These are phyloP conservation scores for Nitzschia sp. DNA, from an alignment of 108 stramenopile species.

Conservation along the genomic window DNA sequence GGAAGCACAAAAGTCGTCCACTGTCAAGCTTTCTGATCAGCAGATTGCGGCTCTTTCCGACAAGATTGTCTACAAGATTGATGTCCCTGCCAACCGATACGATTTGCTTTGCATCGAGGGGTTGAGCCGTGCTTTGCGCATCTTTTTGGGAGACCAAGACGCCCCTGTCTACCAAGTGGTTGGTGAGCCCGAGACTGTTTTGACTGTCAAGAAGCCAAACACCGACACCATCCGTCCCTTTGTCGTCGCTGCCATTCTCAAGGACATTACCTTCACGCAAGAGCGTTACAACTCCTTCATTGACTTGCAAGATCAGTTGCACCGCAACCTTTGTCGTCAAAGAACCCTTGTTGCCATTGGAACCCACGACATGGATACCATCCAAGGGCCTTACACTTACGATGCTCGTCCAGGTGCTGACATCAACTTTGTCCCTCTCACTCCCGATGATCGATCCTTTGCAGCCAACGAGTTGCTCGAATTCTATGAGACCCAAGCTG, in stretches of 20 bases:
- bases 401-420: constrained; percentile 81
- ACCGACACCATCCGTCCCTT: constrained; percentile 92
- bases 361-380: constrained; percentile 95
- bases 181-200: constrained; percentile 30
- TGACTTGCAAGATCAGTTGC: constrained; percentile 98
- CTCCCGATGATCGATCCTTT: constrained; percentile 70
- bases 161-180: constrained; percentile 65
- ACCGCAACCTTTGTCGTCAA: constrained; percentile 97
- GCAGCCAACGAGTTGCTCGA: constrained; percentile 65
- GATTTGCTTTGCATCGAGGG: constrained; percentile 98
- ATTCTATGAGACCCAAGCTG: constrained; percentile 87
- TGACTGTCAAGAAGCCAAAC: constrained; percentile 82
- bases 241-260: constrained; percentile 95
- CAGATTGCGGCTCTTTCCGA: constrained; percentile 55
- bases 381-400: constrained; percentile 91
- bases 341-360: constrained; percentile 98
- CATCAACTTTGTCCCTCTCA: constrained; percentile 94
- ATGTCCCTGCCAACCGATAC: constrained; percentile 99
- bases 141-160: constrained; percentile 89
- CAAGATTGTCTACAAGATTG: constrained; percentile 95
- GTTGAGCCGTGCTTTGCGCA: constrained; percentile 84
- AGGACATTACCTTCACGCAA: constrained; percentile 86
- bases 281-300: constrained; percentile 96
- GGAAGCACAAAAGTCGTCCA: constrained; percentile 76
- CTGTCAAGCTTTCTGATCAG: constrained; percentile 57